phyloP scores from a whole-genome alignment of 2,329 filamentous ascomycete genomes.

The Didymella pinodella region DNA sequence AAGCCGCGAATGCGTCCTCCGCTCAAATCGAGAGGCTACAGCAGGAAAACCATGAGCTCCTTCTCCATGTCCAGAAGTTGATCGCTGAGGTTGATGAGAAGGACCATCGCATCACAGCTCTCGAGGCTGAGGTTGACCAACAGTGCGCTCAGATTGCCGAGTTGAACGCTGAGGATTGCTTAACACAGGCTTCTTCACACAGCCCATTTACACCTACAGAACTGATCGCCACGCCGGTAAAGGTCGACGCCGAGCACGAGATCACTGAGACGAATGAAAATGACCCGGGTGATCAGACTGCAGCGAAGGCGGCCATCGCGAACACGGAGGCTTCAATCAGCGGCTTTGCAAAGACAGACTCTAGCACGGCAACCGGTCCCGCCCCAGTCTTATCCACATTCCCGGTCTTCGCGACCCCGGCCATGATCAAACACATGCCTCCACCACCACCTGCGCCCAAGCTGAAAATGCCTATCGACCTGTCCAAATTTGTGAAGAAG shows the following conservation, averaged over 20 bases:
- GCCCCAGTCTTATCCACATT: constrained; percentile 2
- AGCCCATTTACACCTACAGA: not conserved
- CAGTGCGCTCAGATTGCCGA: constrained; percentile 18
- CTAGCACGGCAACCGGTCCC: constrained; percentile 2
- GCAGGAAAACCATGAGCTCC: constrained; percentile 13
- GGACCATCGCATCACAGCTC: constrained; percentile 20
- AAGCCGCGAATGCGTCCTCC: constrained; percentile 2
- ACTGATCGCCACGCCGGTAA: not conserved
- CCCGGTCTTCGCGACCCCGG: constrained; percentile 26
- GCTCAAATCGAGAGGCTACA: constrained; percentile 13
- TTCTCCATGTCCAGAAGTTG: constrained; percentile 26
- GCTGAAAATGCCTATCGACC: constrained; percentile 34
- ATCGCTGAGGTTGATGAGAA: constrained; percentile 28
- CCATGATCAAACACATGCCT: constrained; percentile 30
- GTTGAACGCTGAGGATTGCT: constrained; percentile 15
- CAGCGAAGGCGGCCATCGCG: too few relatives aligned
- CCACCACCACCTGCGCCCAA: constrained; percentile 32
- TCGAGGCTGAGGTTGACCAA: constrained; percentile 25
- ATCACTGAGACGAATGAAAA: not conserved
- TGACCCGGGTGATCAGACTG: not conserved
- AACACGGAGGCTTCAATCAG: not conserved
- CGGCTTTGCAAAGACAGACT: not conserved
- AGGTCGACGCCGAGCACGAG: not conserved
- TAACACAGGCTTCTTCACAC: constrained; percentile 7
- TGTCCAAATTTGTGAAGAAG: constrained; percentile 34